Base-by-base conservation (phyloP, 495 filamentous ascomycete species). In the Trichoderma gamsii region DNA sequence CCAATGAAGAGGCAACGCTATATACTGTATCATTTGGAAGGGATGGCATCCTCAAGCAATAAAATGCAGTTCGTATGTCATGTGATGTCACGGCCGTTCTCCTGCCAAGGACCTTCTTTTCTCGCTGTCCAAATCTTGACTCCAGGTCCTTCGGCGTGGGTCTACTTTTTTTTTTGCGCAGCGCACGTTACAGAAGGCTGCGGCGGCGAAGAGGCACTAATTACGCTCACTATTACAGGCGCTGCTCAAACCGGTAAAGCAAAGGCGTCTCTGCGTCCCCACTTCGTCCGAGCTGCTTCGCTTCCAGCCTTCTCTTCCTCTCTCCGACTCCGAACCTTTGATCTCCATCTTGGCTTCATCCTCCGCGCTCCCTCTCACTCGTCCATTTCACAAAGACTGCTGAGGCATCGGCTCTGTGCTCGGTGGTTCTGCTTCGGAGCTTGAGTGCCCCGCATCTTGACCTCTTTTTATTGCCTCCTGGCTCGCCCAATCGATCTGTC, bases 81-180 rank as follows among this genome's bases (percentile, higher is more conserved):
- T 61, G 56, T 61, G 56, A 61, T 61, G 56, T 61, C 56, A 61
- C 56, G 56, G 21, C 51, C n/a, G 44, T 38, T 35, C 35, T 49
- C 44, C 44, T 7, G 44, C 51, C 51, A 59, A 59, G 23, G n/a
- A 21, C 23, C 51, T 21, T 25, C 21, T 23, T 3, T 25, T 29
- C 13, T 61, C 56, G 56, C 56, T 61, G 56, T 61, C 27, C 56
- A 61, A 61, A 61, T 61, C 56, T 15, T 61, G 56, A 61, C 56
- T 61, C 56, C 56, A 61, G 56, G 11, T 25, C 56, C 56, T 21
- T 29, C 56, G 56, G 56, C 56, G 56, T 61, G 56, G 56, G 49
- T 25, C 49, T 52, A 52, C 35, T 38, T 52, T 52, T 52, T 52
- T 52, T 52, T 25, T 6, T 61, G 56, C 56, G 56, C 56, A 61